Conservation (phyloP, 257 asterid genomes). For the Perilla frutescens region DNA sequence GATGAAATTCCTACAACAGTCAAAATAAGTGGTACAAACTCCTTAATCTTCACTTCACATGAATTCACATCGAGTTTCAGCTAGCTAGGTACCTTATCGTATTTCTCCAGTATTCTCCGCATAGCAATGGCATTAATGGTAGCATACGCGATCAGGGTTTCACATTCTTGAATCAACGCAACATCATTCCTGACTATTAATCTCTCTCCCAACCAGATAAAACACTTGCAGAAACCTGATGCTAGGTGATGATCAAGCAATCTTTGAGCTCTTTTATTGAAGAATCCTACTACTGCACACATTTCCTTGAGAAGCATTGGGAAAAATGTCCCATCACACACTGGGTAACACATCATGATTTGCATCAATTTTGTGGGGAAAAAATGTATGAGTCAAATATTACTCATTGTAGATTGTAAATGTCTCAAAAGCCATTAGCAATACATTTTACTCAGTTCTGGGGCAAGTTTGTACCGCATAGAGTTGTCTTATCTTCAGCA, state of each 20-base stretch:
- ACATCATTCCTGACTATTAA: slow-evolving; percentile 54
- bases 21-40: not conserved
- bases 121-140: slow-evolving; percentile 77
- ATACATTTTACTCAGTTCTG: no score
- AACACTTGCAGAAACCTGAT: slow-evolving; percentile 67
- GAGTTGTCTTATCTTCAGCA: no score
- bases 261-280: slow-evolving; percentile 70
- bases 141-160: slow-evolving; percentile 79
- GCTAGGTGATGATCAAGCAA: slow-evolving; percentile 80
- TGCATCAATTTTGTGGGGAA: not conserved
- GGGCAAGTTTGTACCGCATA: no score
- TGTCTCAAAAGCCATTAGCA: not conserved
- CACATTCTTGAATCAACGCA: slow-evolving; percentile 75
- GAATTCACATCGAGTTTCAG: not conserved
- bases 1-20: not conserved
- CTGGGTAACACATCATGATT: slow-evolving; percentile 45
- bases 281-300: slow-evolving; percentile 81
- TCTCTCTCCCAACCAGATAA: slow-evolving; percentile 68
- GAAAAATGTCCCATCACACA: slow-evolving; percentile 87
- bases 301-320: slow-evolving; percentile 83
- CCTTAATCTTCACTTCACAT: not conserved
- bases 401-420: no score
- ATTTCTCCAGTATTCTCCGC: slow-evolving; percentile 93
- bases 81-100: slow-evolving; percentile 63
- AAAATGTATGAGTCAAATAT: no score